These are phyloP conservation scores for Takakia lepidozioides DNA, from an alignment of 225 moss, liverwort and hornwort genomes.

Conservation along the genomic window DNA sequence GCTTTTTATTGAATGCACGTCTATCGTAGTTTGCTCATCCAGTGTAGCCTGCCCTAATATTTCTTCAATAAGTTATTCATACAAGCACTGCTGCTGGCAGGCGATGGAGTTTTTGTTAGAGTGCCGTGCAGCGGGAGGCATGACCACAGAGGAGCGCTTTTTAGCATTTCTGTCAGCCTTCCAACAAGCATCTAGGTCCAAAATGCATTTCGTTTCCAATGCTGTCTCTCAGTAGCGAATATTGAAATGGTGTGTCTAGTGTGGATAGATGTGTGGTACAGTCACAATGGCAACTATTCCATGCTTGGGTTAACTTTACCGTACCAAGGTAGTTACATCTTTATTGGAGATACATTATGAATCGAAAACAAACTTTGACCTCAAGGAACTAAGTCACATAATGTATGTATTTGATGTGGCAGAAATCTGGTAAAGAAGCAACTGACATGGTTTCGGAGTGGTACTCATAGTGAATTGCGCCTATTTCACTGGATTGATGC, in stretches of 20 bases:
- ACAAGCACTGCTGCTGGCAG: constrained; percentile 17
- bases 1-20: too few relatives aligned
- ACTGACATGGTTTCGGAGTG: constrained; percentile 82
- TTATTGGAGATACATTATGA: neutral
- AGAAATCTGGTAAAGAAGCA: constrained; percentile 93
- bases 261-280: neutral
- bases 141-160: constrained; percentile 47
- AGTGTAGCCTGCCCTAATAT: too few relatives aligned
- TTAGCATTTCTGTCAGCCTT: constrained; percentile 53
- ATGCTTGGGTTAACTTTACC: neutral
- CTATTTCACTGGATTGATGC: constrained; percentile 73
- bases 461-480: constrained; percentile 55
- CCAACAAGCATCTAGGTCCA: constrained; percentile 82
- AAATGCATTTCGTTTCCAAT: neutral
- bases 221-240: too few relatives aligned
- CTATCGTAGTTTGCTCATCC: too few relatives aligned
- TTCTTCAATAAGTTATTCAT: too few relatives aligned
- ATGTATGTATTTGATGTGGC: constrained; percentile 9
- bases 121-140: constrained; percentile 51
- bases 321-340: neutral
- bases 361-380: too few relatives aligned
- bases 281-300: neutral
- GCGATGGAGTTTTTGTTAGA: constrained; percentile 72
- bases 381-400: too few relatives aligned
- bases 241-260: too few relatives aligned